A percentile compares a stretch with the other conserved stretches of the same genome.
Conservation (phyloP, 257 asterid species). For the Nicotiana tabacum region DNA sequence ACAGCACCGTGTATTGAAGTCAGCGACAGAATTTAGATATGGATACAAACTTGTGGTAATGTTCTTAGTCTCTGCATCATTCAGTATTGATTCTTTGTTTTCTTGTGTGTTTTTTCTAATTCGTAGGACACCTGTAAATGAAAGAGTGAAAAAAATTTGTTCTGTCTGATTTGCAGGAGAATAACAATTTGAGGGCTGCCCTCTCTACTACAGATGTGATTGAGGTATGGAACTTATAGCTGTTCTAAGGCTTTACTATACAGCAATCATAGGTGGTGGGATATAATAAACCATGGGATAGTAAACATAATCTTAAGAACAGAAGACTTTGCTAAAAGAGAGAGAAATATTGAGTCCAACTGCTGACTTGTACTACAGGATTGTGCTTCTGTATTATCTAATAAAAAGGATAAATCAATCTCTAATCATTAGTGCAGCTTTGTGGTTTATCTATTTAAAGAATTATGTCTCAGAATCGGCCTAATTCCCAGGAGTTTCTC, state of each 20-base stretch:
- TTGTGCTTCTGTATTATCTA: no score
- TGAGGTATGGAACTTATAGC: constrained; percentile 46
- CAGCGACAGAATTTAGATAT: constrained; percentile 77
- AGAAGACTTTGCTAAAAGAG: background rate
- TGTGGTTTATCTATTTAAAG: background rate
- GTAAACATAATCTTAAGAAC: background rate
- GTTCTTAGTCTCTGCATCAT: constrained; percentile 25
- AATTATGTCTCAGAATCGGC: background rate
- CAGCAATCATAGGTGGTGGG: background rate
- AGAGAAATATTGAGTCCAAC: no score
- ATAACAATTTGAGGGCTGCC: constrained; percentile 76
- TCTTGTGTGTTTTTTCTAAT: background rate
- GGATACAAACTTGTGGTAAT: constrained; percentile 97
- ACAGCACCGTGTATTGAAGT: constrained; percentile 70
- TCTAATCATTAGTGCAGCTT: background rate
- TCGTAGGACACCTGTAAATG: background rate
- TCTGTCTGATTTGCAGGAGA: constrained; percentile 47
- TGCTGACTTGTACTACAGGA: no score
- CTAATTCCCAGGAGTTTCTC: background rate
- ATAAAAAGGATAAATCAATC: background rate
- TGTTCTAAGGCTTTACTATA: background rate
- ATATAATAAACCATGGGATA: no score
- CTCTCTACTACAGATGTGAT: constrained; percentile 63
- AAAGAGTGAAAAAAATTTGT: background rate
- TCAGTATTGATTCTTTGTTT: background rate